A percentile compares a stretch with the other conserved stretches of the same genome.
phyloP scores from a whole-genome alignment of 805 yeast species.

The Nakazawaea wickerhamii region DNA sequence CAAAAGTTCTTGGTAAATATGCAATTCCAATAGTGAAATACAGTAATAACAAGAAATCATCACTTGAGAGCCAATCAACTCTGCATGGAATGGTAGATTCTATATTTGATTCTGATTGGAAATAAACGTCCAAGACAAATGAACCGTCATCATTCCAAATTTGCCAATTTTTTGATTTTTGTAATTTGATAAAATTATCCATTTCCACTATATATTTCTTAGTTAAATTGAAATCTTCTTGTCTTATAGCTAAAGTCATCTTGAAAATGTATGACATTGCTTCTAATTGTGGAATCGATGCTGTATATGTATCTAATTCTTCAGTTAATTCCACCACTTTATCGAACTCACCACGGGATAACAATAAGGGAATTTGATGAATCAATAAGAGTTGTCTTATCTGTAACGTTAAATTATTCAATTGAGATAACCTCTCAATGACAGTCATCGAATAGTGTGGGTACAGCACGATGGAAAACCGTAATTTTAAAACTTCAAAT shows the following conservation, averaged over 20 bases:
- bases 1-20: slow-evolving; percentile 31
- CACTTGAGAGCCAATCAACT: slow-evolving; percentile 36
- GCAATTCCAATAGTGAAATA: slow-evolving; percentile 39
- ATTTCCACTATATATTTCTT: slow-evolving; percentile 23
- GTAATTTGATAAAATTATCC: slow-evolving; percentile 20
- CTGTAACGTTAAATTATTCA: slow-evolving; percentile 10
- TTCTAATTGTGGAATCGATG: slow-evolving; percentile 26
- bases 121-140: slow-evolving; percentile 10
- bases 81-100: slow-evolving; percentile 22
- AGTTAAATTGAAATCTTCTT: slow-evolving; percentile 21
- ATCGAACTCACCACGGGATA: slow-evolving; percentile 26
- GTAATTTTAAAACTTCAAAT: slow-evolving; percentile 28
- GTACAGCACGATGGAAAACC: slow-evolving; percentile 26
- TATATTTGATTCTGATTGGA: neutral
- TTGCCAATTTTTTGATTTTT: slow-evolving; percentile 21
- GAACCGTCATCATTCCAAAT: slow-evolving; percentile 30
- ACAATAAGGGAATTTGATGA: slow-evolving; percentile 25
- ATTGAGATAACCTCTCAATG: slow-evolving; percentile 16
- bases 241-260: slow-evolving; percentile 24
- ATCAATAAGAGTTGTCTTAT: slow-evolving; percentile 23
- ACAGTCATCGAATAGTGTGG: slow-evolving; percentile 21
- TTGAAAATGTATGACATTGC: slow-evolving; percentile 27
- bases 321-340: slow-evolving; percentile 18
- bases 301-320: slow-evolving; percentile 15
- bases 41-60: slow-evolving; percentile 35